These are phyloP conservation scores for Mycosphaerella sp. DNA, from an alignment of 2,329 filamentous ascomycete species.

Conservation along the genomic window DNA sequence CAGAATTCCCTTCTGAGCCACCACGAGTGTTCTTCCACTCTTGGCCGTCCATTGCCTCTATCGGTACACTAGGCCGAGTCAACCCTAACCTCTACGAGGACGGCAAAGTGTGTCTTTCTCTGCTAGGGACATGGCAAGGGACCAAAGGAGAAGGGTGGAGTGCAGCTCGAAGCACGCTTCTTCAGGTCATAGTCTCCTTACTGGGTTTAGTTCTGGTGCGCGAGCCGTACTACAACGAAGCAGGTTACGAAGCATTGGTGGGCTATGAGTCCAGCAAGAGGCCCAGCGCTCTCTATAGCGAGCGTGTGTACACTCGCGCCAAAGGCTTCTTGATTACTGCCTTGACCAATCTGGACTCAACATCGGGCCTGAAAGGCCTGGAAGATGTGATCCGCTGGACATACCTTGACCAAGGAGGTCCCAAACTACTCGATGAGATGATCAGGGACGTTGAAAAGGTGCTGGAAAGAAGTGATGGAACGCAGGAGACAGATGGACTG, in stretches of 20 bases:
- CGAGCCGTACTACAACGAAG: slow-evolving; percentile 59
- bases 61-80: slow-evolving; percentile 34
- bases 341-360: slow-evolving; percentile 37
- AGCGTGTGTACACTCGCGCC: slow-evolving; percentile 26
- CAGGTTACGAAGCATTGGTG: slow-evolving; percentile 50
- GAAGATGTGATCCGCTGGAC: slow-evolving; percentile 49
- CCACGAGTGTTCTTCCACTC: slow-evolving; percentile 55
- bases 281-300: slow-evolving; percentile 29
- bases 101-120: slow-evolving; percentile 55
- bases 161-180: slow-evolving; percentile 46
- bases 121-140: slow-evolving; percentile 56
- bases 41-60: slow-evolving; percentile 39
- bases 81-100: slow-evolving; percentile 60
- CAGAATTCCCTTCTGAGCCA: slow-evolving; percentile 47
- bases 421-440: slow-evolving; percentile 40
- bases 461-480: slow-evolving; percentile 36
- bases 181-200: slow-evolving; percentile 42
- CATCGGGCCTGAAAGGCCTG: slow-evolving; percentile 38
- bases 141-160: slow-evolving; percentile 52
- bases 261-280: slow-evolving; percentile 27
- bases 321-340: slow-evolving; percentile 26
- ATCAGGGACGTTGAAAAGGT: slow-evolving; percentile 41
- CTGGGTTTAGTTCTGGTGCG: slow-evolving; percentile 43
- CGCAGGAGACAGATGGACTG: slow-evolving; percentile 40
- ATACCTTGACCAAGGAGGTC: slow-evolving; percentile 39